Conservation (phyloP, 768 basidiomycete species). For the Tulasnella sp. region DNA sequence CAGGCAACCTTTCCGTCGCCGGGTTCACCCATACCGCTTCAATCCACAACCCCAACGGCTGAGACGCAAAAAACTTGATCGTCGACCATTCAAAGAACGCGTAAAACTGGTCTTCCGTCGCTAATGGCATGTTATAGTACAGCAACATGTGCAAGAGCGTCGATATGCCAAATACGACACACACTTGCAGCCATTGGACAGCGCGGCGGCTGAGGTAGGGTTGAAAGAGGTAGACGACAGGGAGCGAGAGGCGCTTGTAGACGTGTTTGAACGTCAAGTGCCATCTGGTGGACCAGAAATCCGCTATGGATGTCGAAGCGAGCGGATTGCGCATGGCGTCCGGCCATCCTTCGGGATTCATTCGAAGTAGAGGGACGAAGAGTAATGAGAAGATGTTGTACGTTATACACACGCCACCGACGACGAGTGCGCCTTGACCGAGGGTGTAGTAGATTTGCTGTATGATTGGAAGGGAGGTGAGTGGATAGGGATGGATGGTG, state of each 20-base stretch:
- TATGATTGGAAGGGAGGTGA: neutral
- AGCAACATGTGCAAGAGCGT: neutral
- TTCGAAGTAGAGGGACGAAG: neutral
- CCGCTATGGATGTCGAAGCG: conserved; percentile 1
- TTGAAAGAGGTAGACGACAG: neutral
- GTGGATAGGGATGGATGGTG: neutral
- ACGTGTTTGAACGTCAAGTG: conserved; percentile 13
- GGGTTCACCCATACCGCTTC: conserved; percentile 1
- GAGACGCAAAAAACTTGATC: conserved; percentile 8
- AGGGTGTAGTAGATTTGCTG: neutral
- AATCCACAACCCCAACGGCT: conserved; percentile 11
- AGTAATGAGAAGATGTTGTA: conserved; percentile 5
- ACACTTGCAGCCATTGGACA: neutral
- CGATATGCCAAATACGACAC: neutral
- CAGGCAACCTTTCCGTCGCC: neutral
- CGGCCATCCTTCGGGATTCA: conserved; percentile 4
- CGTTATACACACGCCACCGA: neutral
- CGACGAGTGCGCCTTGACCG: neutral
- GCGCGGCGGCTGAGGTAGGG: neutral
- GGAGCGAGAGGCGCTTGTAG: conserved; percentile 6
- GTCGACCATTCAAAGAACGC: conserved; percentile 7
- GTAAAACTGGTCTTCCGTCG: too few relatives aligned
- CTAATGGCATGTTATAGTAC: neutral
- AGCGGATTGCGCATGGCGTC: conserved; percentile 10
- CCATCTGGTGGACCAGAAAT: conserved; percentile 18